Base-by-base conservation (phyloP, 192 early-diverging fungal genomes). In the Coemansia sp. region DNA sequence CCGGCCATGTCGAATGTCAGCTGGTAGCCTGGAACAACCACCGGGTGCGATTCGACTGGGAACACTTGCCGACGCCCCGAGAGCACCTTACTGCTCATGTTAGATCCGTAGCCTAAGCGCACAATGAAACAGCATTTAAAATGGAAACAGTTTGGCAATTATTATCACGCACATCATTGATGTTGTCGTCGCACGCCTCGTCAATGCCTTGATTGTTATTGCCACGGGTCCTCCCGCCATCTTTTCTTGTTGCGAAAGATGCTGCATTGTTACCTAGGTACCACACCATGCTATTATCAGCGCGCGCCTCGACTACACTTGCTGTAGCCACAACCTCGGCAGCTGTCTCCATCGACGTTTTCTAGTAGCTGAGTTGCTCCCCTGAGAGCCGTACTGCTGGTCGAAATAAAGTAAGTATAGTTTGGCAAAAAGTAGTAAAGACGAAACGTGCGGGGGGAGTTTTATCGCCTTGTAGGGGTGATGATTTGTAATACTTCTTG, bases 1-100 rank as follows among this genome's bases (percentile, higher is more conserved):
- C 79, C 79, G 7, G 64, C 67, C 74, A 76, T 76, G 42, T 83
- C 80, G 47, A 77, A 83, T 10, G 80, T 83, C 24, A 83, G 59
- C 65, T 77, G 71, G 39, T 77, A 83, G 6, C 65, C 75, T 3
- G 64, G 64, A 17, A 83, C 74, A 39, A 64, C 20, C 35, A 83
- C 80, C 2, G 80, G 74, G 4, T 46, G 42, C 17, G 74, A 70
- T 43, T 74, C 53, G 39, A 58, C 58, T 10, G 80, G 80, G 22
- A 68, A 66, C 62, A 83, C 80, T 51, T 77, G 59, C 12, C 80
- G 80, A 43, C 80, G 60, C 27, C 74, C 80, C 11, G 80, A 74
- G 24, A 83, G 62, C n/a, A 83, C 75, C 39, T 71, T 73, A 65
- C 65, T 64, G 65, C 65, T 74, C 80, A 83, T 83, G 27, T 83